These are phyloP conservation scores for Citrullus colocynthis DNA, from an alignment of 306 rosid genomes.

Conservation along the genomic window DNA sequence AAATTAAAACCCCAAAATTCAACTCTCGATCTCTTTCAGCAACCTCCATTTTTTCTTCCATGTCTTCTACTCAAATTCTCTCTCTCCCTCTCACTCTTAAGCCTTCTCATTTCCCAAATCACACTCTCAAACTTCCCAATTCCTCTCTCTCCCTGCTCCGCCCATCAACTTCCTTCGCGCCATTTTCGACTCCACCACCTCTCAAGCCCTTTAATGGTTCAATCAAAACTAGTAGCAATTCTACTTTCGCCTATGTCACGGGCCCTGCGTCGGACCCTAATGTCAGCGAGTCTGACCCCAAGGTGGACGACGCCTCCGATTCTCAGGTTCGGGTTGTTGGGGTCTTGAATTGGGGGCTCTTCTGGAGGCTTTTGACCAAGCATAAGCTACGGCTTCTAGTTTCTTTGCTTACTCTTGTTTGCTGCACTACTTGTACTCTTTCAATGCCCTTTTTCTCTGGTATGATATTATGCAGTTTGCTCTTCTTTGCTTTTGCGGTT, in stretches of 20 bases:
- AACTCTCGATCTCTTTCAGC: neutral
- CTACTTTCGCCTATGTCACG: conserved; percentile 47
- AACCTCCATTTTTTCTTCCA: neutral
- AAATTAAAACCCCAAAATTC: no score
- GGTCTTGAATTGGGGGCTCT: conserved; percentile 38
- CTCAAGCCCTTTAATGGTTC: neutral
- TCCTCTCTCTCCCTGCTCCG: conserved; percentile 7
- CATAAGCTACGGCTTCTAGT: conserved; percentile 49
- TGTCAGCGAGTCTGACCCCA: conserved; percentile 36
- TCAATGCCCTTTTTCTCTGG: conserved; percentile 90
- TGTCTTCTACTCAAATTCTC: conserved; percentile 31
- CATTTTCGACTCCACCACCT: neutral
- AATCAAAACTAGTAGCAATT: neutral
- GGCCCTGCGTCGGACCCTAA: conserved; percentile 76
- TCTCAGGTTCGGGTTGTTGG: conserved; percentile 11
- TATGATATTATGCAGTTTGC: neutral
- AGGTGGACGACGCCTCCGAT: conserved; percentile 14
- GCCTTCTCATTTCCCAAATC: conserved; percentile 7
- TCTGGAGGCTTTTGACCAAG: conserved; percentile 44
- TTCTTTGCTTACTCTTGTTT: conserved; percentile 40
- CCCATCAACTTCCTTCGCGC: conserved; percentile 15
- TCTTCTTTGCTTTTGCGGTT: neutral
- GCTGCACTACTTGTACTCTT: conserved; percentile 73
- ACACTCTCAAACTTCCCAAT: neutral
- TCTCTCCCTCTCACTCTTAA: conserved; percentile 11